Evolutionary conservation across 1,139 yeast species (phyloP).

Genomic region (Geotrichum citri-aurantii): DNA sequence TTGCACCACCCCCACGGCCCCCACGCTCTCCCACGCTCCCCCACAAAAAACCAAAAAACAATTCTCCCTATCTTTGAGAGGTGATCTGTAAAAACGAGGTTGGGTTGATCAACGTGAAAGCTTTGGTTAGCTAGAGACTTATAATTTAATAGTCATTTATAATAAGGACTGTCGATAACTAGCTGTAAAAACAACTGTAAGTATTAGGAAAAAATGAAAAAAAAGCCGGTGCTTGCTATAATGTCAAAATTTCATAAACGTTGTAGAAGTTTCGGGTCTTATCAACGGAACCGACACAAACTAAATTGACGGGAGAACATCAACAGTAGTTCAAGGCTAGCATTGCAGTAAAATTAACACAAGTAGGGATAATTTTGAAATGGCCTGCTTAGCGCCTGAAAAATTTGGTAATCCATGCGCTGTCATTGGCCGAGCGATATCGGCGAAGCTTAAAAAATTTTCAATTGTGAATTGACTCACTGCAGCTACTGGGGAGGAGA

Average conservation of each 20-base stretch:
- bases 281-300: not conserved
- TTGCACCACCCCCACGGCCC: not conserved
- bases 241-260: too few species aligned
- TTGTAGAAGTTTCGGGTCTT: not conserved
- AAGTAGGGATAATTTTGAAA: not conserved
- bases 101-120: not conserved
- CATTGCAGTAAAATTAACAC: not conserved
- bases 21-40: not conserved
- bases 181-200: too few species aligned
- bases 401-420: not conserved
- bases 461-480: not conserved
- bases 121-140: not conserved
- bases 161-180: not conserved
- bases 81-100: not conserved
- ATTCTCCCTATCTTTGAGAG: not conserved
- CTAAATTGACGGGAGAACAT: not conserved
- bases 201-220: too few species aligned
- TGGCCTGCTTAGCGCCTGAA: not conserved
- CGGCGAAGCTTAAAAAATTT: not conserved
- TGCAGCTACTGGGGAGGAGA: not conserved
- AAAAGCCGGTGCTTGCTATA: too few species aligned
- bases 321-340: not conserved
- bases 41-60: not conserved
- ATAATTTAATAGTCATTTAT: not conserved
- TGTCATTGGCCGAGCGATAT: not conserved